These are phyloP conservation scores for Platismatia glauca DNA, from an alignment of 495 filamentous ascomycete species.

Conservation along the genomic window DNA sequence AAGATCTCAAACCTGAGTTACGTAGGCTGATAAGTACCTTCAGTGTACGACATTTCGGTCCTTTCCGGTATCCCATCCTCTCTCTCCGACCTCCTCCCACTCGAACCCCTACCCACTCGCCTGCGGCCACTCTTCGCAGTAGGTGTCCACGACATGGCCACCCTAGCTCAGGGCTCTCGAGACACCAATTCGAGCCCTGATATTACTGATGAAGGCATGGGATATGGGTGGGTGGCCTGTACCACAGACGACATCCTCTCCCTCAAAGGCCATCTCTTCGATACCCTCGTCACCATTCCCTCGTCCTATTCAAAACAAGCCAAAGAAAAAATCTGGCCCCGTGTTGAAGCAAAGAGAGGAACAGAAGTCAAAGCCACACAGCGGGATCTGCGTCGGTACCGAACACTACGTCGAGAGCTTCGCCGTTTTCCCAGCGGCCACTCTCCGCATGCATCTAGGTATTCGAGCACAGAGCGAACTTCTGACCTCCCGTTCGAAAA, in stretches of 20 bases:
- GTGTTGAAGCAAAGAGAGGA: slow-evolving; percentile 54
- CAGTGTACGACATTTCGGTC: slow-evolving; percentile 90
- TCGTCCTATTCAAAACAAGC: slow-evolving; percentile 50
- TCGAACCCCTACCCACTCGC: slow-evolving; percentile 45
- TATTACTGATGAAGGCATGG: slow-evolving; percentile 36
- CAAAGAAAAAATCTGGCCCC: slow-evolving; percentile 58
- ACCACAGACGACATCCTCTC: slow-evolving; percentile 87
- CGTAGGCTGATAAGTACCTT: neutral
- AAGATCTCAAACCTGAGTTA: slow-evolving; percentile 17
- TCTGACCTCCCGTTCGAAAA: slow-evolving; percentile 7
- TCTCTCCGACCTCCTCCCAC: slow-evolving; percentile 53
- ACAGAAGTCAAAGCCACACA: slow-evolving; percentile 75
- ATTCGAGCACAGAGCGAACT: slow-evolving; percentile 18
- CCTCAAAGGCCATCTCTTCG: slow-evolving; percentile 77
- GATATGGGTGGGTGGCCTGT: slow-evolving; percentile 80
- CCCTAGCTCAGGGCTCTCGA: slow-evolving; percentile 46
- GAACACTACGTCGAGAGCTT: slow-evolving; percentile 58
- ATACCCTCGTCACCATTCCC: slow-evolving; percentile 76
- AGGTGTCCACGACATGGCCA: slow-evolving; percentile 83
- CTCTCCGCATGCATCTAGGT: slow-evolving; percentile 36
- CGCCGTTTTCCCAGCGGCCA: slow-evolving; percentile 38
- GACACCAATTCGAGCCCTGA: slow-evolving; percentile 17
- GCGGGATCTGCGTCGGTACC: slow-evolving; percentile 75
- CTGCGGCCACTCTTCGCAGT: slow-evolving; percentile 82
- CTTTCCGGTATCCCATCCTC: slow-evolving; percentile 67